These are phyloP conservation scores for Powellomyces hirtus DNA, from an alignment of 192 early-diverging fungal species.

Conservation along the genomic window DNA sequence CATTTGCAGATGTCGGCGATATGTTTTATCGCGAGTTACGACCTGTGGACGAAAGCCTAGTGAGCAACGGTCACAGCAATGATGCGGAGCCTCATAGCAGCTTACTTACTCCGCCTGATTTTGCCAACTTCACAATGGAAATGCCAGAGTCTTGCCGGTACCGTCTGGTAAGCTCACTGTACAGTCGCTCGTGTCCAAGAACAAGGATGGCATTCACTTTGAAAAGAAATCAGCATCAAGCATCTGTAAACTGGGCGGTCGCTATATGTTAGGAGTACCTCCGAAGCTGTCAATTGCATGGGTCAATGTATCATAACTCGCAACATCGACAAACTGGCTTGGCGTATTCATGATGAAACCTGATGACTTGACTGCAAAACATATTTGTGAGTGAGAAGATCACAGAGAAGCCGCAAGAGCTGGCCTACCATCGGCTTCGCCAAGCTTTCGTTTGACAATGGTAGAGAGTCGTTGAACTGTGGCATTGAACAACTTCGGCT, in stretches of 20 bases:
- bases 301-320: conserved; percentile 71
- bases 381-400: not conserved
- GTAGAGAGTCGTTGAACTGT: conserved; percentile 62
- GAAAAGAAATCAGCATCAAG: not conserved
- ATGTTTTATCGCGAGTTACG: conserved; percentile 78
- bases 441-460: conserved; percentile 61
- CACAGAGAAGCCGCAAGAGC: not conserved
- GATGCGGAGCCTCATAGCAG: not conserved
- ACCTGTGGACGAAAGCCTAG: conserved; percentile 46
- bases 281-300: conserved; percentile 70
- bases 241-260: not conserved
- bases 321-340: conserved; percentile 72
- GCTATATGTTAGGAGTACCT: conserved; percentile 41
- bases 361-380: conserved; percentile 50
- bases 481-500: conserved; percentile 75
- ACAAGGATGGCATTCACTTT: conserved; percentile 81
- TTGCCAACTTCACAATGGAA: conserved; percentile 79
- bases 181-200: conserved; percentile 91
- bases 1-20: conserved; percentile 65
- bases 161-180: conserved; percentile 71
- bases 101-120: conserved; percentile 84
- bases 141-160: conserved; percentile 45
- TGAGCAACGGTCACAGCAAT: not conserved
- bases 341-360: conserved; percentile 88
- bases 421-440: conserved; percentile 23